Base-by-base conservation (phyloP, 768 basidiomycete species). In the Rhodosporidiobolus sp. region DNA sequence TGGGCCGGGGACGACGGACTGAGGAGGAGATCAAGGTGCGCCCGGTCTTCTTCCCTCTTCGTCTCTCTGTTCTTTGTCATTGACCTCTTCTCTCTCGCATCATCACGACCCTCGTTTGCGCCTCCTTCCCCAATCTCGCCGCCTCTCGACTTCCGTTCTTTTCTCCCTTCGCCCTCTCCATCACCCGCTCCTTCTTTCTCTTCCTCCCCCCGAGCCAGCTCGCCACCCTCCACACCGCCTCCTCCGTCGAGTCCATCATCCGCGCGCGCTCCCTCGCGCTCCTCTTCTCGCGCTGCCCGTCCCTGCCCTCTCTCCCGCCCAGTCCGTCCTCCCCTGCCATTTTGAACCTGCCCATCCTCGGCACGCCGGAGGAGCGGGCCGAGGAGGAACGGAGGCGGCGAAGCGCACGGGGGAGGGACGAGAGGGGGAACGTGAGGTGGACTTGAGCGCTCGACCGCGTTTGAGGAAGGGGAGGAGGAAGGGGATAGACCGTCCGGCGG, bases 381-480 rank as follows among this genome's bases (percentile, higher is more conserved):
- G 48, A 49, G 32, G 62, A 63, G 34, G 62, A 72, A 24, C 57
- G 60, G 46, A 28, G 66, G 38, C 24, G 49, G 34, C 5, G 62
- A 28, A 50, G 34, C 9, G 30, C 54, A 32, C 58, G 71, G 45
- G 71, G 71, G 17, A 58, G 71, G 52, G 66, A 72, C 52, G 71
- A 72, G 56, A 17, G 66, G 4, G 71, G 71, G 43, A 34, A 50
- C 24, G 71, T 72, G n/a, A 52, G 71, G 34, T 72, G 71, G 71
- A 59, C 65, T 24, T 72, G 32, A 34, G 43, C 17, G 28, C n/a
- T n/a, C n/a, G n/a, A n/a, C n/a, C n/a, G n/a, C n/a, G n/a, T n/a
- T n/a, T n/a, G n/a, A n/a, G n/a, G n/a, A n/a, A n/a, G n/a, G n/a
- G n/a, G n/a, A n/a, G n/a, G 59, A 11, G n/a, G 50, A 11, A 52